Evolutionary conservation across 2,329 filamentous ascomycete species (phyloP).

Genomic region (Fusarium nematophilum): DNA sequence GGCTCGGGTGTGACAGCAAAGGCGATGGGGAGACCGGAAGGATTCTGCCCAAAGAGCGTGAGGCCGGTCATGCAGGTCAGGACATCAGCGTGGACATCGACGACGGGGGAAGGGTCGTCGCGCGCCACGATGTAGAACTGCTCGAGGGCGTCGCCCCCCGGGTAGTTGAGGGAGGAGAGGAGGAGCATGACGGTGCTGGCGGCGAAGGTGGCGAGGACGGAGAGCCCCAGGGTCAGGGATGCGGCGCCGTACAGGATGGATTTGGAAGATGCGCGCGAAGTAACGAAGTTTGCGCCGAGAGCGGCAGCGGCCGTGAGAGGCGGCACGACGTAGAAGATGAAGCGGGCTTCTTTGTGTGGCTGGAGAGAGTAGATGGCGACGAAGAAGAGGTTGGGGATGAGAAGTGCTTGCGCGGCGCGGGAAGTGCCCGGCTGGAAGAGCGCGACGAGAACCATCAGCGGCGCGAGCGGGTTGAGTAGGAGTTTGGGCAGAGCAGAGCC

Average conservation of each 20-base stretch:
- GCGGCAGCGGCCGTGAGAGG: conserved; percentile 82
- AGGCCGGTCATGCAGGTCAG: conserved; percentile 78
- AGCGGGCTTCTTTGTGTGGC: conserved; percentile 96
- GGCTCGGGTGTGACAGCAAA: conserved; percentile 32
- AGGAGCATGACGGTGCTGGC: conserved; percentile 76
- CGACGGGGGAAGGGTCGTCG: conserved; percentile 37
- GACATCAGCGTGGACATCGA: conserved; percentile 71
- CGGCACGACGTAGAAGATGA: conserved; percentile 90
- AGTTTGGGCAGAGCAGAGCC: conserved; percentile 83
- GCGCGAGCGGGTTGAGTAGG: conserved; percentile 80
- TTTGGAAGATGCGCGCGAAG: conserved; percentile 70
- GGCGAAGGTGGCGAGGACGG: conserved; percentile 69
- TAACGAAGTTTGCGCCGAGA: conserved; percentile 77
- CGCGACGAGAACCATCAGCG: conserved; percentile 65
- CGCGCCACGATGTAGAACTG: conserved; percentile 57
- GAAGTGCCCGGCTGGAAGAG: conserved; percentile 60
- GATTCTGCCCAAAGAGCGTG: conserved; percentile 71
- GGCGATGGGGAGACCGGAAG: conserved; percentile 51
- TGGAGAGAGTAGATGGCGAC: conserved; percentile 85
- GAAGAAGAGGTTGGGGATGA: conserved; percentile 77
- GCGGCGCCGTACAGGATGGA: conserved; percentile 65
- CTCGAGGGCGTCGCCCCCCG: conserved; percentile 82
- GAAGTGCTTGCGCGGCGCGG: conserved; percentile 58
- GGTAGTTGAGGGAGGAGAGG: conserved; percentile 91
- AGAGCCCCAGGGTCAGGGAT: conserved; percentile 66